Conservation (phyloP, 1,139 yeast species). For the Entelexis paramagnoliae region DNA sequence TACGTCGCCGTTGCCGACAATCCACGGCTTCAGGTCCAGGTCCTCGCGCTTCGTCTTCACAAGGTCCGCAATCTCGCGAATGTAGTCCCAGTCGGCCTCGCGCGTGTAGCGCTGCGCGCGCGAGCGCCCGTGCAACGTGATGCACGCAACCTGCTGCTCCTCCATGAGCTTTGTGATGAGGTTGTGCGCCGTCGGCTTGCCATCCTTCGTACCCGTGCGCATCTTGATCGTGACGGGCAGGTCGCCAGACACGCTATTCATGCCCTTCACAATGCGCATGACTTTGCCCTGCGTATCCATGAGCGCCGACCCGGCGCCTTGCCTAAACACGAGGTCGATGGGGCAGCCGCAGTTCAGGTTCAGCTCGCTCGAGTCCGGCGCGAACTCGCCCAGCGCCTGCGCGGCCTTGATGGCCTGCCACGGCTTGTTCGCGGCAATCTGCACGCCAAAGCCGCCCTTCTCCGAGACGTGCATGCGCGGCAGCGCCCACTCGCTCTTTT, state of each 20-base stretch:
- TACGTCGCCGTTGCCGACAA: slow-evolving; percentile 88
- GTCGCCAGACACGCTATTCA: slow-evolving; percentile 82
- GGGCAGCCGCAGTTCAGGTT: slow-evolving; percentile 97
- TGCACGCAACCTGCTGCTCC: slow-evolving; percentile 79
- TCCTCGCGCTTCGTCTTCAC: slow-evolving; percentile 44
- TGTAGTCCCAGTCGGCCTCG: slow-evolving; percentile 88
- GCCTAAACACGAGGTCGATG: slow-evolving; percentile 77
- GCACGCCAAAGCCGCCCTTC: slow-evolving; percentile 85
- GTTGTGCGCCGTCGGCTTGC: slow-evolving; percentile 72
- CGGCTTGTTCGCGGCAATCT: slow-evolving; percentile 81
- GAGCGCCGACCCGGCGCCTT: slow-evolving; percentile 93
- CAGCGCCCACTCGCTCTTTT: slow-evolving; percentile 93
- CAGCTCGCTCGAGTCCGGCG: slow-evolving; percentile 53
- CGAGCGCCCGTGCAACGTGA: slow-evolving; percentile 91
- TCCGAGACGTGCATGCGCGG: slow-evolving; percentile 81
- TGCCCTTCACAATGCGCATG: slow-evolving; percentile 67
- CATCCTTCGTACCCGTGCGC: slow-evolving; percentile 82
- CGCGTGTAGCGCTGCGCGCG: slow-evolving; percentile 89
- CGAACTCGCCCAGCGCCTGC: slow-evolving; percentile 55
- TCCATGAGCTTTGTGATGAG: slow-evolving; percentile 58
- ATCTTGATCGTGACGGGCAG: slow-evolving; percentile 86
- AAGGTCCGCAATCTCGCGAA: slow-evolving; percentile 59
- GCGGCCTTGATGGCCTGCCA: slow-evolving; percentile 93
- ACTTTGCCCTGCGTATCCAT: slow-evolving; percentile 81
- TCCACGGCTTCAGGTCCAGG: slow-evolving; percentile 38